Conservation (phyloP, 2,329 filamentous ascomycete genomes). For the Endoconidiophora polonica region DNA sequence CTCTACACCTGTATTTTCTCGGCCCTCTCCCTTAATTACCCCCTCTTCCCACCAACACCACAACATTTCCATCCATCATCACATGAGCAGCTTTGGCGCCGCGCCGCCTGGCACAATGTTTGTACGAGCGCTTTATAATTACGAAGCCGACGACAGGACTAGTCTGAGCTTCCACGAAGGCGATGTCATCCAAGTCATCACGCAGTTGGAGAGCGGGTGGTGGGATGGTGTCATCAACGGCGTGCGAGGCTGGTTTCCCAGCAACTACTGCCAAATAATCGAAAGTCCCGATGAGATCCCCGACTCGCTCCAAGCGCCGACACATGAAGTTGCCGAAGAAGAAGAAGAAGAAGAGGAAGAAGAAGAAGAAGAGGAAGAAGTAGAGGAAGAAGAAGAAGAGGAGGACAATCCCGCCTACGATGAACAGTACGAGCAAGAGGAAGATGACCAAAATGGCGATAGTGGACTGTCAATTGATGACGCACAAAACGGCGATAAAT, state of each 20-base stretch:
- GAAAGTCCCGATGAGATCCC: conserved; percentile 56
- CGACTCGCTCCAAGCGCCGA: conserved; percentile 28
- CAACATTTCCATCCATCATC: background rate
- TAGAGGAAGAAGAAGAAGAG: conserved; percentile 44
- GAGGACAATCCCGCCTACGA: conserved; percentile 51
- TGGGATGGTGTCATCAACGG: conserved; percentile 98
- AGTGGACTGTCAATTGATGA: conserved; percentile 53
- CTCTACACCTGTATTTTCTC: no score
- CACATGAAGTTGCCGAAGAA: conserved; percentile 2
- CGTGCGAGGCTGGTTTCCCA: conserved; percentile 95
- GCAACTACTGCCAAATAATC: conserved; percentile 91
- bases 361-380: conserved; percentile 37
- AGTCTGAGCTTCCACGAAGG: conserved; percentile 94
- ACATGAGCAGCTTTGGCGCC: conserved; percentile 46
- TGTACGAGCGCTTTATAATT: conserved; percentile 91
- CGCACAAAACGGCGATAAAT: conserved; percentile 44
- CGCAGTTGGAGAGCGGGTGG: conserved; percentile 94
- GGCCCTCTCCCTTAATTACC: no score
- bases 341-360: conserved; percentile 5
- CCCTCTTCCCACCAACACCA: background rate
- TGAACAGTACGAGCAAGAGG: conserved; percentile 49
- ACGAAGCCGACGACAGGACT: conserved; percentile 91
- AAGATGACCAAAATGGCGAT: conserved; percentile 42
- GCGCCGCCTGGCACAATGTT: conserved; percentile 59
- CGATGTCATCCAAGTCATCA: conserved; percentile 96